phyloP scores from a whole-genome alignment of 1,284 basidiomycete species.

The Pterula multifida region DNA sequence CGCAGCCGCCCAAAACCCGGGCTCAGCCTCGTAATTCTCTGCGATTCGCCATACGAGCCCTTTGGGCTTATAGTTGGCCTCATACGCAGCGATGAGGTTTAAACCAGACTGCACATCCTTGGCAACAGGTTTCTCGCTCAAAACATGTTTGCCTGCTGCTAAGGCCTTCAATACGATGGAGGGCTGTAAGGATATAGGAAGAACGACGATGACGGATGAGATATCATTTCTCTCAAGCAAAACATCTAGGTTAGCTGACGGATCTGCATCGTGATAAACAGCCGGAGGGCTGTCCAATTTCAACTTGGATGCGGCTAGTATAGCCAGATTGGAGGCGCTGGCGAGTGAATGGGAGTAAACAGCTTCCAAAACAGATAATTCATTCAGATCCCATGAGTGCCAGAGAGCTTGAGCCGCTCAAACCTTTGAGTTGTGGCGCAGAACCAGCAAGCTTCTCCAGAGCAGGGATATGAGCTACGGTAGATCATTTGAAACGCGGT shows the following conservation, averaged over 20 bases:
- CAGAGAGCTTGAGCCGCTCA: not conserved
- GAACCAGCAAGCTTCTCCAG: constrained; percentile 37
- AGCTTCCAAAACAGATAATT: constrained; percentile 24
- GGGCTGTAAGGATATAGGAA: constrained; percentile 72
- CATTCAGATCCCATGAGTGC: not conserved
- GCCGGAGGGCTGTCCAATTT: constrained; percentile 28
- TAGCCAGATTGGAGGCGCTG: constrained; percentile 42
- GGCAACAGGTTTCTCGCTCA: constrained; percentile 79
- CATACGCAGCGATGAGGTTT: constrained; percentile 55
- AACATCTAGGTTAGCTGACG: constrained; percentile 39
- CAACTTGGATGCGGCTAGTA: constrained; percentile 28
- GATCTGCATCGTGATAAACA: constrained; percentile 44
- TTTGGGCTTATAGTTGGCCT: constrained; percentile 49
- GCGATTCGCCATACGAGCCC: constrained; percentile 78
- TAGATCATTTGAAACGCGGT: constrained; percentile 13
- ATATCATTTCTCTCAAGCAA: constrained; percentile 60
- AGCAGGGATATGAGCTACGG: constrained; percentile 62
- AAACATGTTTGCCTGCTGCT: constrained; percentile 71
- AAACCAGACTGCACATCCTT: constrained; percentile 48
- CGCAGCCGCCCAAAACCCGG: constrained; percentile 39
- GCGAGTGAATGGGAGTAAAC: constrained; percentile 71
- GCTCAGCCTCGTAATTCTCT: constrained; percentile 73
- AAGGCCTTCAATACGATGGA: constrained; percentile 48
- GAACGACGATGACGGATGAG: constrained; percentile 57
- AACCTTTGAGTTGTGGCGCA: constrained; percentile 26